These are phyloP conservation scores for Fallopia convolvulus DNA, from an alignment of 148 eudicot species.

Conservation along the genomic window DNA sequence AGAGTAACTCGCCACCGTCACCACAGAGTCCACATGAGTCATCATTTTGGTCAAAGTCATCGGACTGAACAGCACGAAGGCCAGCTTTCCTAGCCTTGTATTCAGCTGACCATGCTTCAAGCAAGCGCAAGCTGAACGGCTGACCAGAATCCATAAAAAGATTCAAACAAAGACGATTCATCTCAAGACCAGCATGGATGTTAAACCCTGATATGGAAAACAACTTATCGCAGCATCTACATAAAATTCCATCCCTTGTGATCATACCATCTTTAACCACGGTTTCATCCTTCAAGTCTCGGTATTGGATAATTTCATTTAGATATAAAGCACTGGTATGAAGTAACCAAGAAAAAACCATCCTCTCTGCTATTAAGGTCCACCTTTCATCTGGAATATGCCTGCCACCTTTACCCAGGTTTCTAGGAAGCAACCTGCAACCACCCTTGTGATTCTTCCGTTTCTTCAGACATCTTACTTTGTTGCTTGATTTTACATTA, in stretches of 20 bases:
- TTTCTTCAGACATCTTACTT: constrained; percentile 42
- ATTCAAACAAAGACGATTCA: constrained; percentile 58
- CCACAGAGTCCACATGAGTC: constrained; percentile 98
- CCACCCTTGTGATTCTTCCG: constrained; percentile 64
- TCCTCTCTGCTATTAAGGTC: constrained; percentile 41
- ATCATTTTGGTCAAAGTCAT: constrained; percentile 71
- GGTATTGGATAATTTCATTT: constrained; percentile 65
- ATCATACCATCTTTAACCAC: constrained; percentile 74
- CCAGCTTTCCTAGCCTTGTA: constrained; percentile 65
- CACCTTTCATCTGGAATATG: constrained; percentile 45
- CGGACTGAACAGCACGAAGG: constrained; percentile 33
- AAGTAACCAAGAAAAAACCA: constrained; percentile 75
- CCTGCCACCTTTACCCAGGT: constrained; percentile 54
- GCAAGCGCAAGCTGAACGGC: constrained; percentile 69
- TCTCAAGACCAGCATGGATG: constrained; percentile 68
- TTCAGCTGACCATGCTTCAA: constrained; percentile 97
- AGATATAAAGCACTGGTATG: constrained; percentile 43
- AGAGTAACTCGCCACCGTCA: constrained; percentile 89
- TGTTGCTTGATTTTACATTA: constrained; percentile 21
- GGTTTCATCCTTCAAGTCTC: constrained; percentile 46
- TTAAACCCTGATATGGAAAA: constrained; percentile 64
- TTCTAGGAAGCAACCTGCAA: constrained; percentile 76
- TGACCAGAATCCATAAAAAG: constrained; percentile 82
- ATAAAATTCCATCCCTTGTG: constrained; percentile 64
- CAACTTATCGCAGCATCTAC: constrained; percentile 64